Base-by-base conservation (phyloP, 2,329 filamentous ascomycete genomes). In the Xylaria arbuscula region DNA sequence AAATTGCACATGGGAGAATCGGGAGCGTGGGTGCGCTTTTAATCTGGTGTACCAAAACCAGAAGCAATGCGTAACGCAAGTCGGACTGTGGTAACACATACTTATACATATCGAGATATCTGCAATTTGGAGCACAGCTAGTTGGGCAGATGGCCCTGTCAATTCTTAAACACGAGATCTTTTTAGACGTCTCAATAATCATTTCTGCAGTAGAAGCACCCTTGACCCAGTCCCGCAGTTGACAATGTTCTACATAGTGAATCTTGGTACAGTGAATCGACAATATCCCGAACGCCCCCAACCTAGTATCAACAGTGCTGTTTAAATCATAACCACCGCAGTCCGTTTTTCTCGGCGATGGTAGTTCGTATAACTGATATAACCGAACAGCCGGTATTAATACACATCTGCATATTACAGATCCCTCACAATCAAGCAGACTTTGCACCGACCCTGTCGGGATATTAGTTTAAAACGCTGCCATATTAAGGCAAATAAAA, bases 221-320 rank as follows among this genome's bases (percentile, higher is more conserved):
- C 40, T 48, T 38, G 19, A 24, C 47, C 24, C 62, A 60, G 19
- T 45, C 8, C 48, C 40, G 24, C 13, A 40, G 38, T 34, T 17
- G 34, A 65, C 36, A 42, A 32, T 32, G 32, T n/a, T 15, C 38
- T 53, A 66, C 58, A 68, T 64, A 56, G 57, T 64, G 40, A 63
- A 38, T 58, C 9, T 51, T 61, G 19, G 22, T 53, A 51, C 54
- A 67, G 38, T 55, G 42, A 19, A 55, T 24, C 13, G 17, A 38
- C 32, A 50, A 51, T 62, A 42, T 55, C n/a, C 17, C 40, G 55
- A 58, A 54, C 45, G 13, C 45, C 19, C 45, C 45, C 5, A 22
- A 48, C 19, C 45, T 10, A 55, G 17, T 22, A 36, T 54, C 51
- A 36, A 32, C 17, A n/a, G 36, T 54, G 32, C 17, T 28, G 15